Evolutionary conservation across 192 early-diverging fungal species (phyloP).

Genomic region (Gaertneriomyces sp.): DNA sequence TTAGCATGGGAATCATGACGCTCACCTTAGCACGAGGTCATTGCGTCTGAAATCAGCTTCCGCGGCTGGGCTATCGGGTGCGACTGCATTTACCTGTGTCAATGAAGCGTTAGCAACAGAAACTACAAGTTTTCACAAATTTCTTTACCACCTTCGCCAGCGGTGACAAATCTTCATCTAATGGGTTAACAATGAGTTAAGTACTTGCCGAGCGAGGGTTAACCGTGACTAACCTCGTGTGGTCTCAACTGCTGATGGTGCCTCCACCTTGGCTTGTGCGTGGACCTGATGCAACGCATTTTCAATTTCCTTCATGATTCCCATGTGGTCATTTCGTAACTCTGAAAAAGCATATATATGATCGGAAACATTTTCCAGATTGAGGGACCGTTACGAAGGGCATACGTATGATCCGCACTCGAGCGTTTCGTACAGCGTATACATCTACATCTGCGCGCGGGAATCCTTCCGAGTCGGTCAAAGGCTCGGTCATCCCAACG

Average conservation of each 20-base stretch:
- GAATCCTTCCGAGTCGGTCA: slow-evolving; percentile 61
- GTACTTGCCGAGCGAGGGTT: not conserved
- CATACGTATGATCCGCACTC: slow-evolving; percentile 41
- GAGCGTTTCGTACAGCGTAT: slow-evolving; percentile 49
- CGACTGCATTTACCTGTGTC: slow-evolving; percentile 31
- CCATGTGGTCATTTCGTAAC: slow-evolving; percentile 54
- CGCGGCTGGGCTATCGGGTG: slow-evolving; percentile 33
- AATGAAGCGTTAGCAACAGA: slow-evolving; percentile 20
- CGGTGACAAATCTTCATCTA: slow-evolving; percentile 3
- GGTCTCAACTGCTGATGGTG: not conserved
- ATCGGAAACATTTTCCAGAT: not conserved
- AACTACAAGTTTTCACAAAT: not conserved
- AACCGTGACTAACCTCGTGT: not conserved
- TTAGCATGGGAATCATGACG: not conserved
- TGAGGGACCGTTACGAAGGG: not conserved
- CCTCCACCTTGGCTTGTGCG: not conserved
- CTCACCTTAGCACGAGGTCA: slow-evolving; percentile 30
- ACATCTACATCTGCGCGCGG: slow-evolving; percentile 70
- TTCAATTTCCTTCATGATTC: slow-evolving; percentile 55
- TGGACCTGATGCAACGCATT: slow-evolving; percentile 41
- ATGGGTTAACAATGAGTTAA: not conserved
- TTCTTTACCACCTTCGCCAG: slow-evolving; percentile 1
- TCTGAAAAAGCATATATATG: not conserved
- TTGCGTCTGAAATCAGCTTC: slow-evolving; percentile 23
- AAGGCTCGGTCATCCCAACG: slow-evolving; percentile 46